phyloP scores from a whole-genome alignment of 306 rosid species.

The Vachellia pachyceras region DNA sequence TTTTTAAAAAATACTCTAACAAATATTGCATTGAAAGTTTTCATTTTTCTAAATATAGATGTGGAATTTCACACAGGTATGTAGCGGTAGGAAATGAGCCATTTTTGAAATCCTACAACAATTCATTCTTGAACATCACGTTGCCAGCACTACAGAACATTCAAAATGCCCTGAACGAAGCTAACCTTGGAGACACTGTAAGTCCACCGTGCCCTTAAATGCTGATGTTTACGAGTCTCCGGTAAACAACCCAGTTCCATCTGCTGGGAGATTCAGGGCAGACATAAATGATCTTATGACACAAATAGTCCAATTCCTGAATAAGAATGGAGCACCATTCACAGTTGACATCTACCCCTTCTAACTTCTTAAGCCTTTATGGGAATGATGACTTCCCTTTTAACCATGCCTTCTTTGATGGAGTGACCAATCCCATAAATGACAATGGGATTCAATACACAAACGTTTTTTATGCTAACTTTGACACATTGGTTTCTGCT shows the following conservation, averaged over 20 bases:
- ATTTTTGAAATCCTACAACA: constrained; percentile 79
- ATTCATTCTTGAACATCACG: constrained; percentile 76
- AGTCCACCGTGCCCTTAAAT: constrained; percentile 94
- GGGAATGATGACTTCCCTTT: constrained; percentile 83
- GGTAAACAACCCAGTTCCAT: constrained; percentile 59
- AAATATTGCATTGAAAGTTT: not conserved
- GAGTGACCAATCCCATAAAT: constrained; percentile 62
- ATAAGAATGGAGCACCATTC: constrained; percentile 81
- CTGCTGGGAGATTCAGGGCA: constrained; percentile 81
- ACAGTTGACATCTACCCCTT: constrained; percentile 95
- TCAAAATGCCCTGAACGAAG: constrained; percentile 86
- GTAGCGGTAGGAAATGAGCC: constrained; percentile 99
- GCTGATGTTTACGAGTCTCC: constrained; percentile 93
- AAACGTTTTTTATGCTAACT: constrained; percentile 93
- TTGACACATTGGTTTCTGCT: constrained; percentile 86
- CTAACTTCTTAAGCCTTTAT: constrained; percentile 85
- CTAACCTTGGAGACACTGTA: constrained; percentile 71
- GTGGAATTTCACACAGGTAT: constrained; percentile 58
- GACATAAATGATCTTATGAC: constrained; percentile 76
- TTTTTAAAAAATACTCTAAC: too few relatives aligned
- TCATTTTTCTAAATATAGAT: constrained; percentile 9
- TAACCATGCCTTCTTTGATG: constrained; percentile 93
- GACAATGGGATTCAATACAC: constrained; percentile 79
- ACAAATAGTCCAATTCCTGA: constrained; percentile 69
- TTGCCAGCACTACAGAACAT: constrained; percentile 91